A percentile compares a stretch with the other conserved stretches of the same genome.
These are phyloP conservation scores for Pisolithus thermaeus DNA, from an alignment of 1,284 basidiomycete species.

Conservation along the genomic window DNA sequence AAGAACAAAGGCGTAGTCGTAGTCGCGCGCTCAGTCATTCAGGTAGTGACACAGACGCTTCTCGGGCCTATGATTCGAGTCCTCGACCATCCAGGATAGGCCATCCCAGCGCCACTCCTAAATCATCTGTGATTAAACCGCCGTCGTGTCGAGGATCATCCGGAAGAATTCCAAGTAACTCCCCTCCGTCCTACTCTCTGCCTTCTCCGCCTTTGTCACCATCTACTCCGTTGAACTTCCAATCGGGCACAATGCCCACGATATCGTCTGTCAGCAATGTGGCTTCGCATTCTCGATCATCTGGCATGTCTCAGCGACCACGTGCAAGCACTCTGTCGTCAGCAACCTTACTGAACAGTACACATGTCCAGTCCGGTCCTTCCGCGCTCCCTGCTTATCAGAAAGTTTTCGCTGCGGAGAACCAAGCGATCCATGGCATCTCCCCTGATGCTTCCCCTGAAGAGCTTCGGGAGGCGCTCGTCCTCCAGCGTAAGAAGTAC, in stretches of 20 bases:
- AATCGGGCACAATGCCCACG: slow-evolving; percentile 13
- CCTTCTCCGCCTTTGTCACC: slow-evolving; percentile 22
- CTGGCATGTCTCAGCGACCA: slow-evolving; percentile 19
- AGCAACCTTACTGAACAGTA: slow-evolving; percentile 19
- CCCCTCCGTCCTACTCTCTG: slow-evolving; percentile 25
- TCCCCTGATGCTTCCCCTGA: slow-evolving; percentile 13
- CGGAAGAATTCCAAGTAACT: slow-evolving; percentile 16
- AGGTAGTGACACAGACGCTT: slow-evolving; percentile 27
- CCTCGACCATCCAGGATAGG: slow-evolving; percentile 10
- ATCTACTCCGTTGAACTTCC: not conserved
- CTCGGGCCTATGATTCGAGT: slow-evolving; percentile 17
- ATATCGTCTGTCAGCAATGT: slow-evolving; percentile 3
- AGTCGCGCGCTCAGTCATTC: slow-evolving; percentile 20
- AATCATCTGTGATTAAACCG: slow-evolving; percentile 17
- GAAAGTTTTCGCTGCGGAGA: not conserved
- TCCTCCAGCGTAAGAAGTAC: slow-evolving; percentile 29
- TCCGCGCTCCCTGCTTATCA: slow-evolving; percentile 11
- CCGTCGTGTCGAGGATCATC: slow-evolving; percentile 6
- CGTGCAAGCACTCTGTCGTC: slow-evolving; percentile 27
- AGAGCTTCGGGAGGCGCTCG: slow-evolving; percentile 31
- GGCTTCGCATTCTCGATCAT: slow-evolving; percentile 12
- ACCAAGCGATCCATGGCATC: slow-evolving; percentile 10
- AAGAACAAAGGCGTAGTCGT: slow-evolving; percentile 15
- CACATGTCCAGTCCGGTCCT: slow-evolving; percentile 5
- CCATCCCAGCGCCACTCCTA: slow-evolving; percentile 9